Evolutionary conservation across 345 rosid genomes (phyloP).

Genomic region (Pistacia integerrima): DNA sequence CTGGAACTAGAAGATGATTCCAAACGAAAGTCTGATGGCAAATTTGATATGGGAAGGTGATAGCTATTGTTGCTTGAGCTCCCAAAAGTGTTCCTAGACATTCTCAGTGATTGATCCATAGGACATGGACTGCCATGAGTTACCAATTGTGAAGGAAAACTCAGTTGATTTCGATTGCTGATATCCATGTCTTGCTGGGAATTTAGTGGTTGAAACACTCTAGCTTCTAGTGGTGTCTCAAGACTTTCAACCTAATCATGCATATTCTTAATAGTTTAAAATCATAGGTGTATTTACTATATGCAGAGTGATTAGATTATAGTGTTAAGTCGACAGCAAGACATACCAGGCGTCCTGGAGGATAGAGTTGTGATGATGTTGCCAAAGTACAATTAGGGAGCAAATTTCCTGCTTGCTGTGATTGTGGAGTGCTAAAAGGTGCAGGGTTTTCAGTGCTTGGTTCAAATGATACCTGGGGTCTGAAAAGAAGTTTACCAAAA

Average conservation of each 20-base stretch:
- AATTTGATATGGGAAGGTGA: constrained; percentile 11
- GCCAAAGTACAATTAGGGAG: not conserved
- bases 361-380: not conserved
- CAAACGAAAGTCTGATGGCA: constrained; percentile 6
- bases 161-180: not conserved
- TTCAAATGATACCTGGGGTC: not conserved
- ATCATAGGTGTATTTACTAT: not conserved
- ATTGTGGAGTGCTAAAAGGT: not conserved
- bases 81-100: not conserved
- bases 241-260: not conserved
- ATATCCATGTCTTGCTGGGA: not conserved
- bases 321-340: not conserved
- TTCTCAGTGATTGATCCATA: not conserved
- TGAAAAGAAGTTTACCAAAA: not conserved
- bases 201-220: not conserved
- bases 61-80: not conserved
- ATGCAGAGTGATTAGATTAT: not conserved
- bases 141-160: not conserved
- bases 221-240: not conserved
- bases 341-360: not conserved
- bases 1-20: constrained; percentile 12
- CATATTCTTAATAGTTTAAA: not conserved
- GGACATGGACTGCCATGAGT: not conserved
- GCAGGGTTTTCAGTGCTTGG: not conserved
- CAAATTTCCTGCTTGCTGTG: not conserved